Evolutionary conservation across 2,329 filamentous ascomycete genomes (phyloP).

Genomic region (Harringtonia aguacate): DNA sequence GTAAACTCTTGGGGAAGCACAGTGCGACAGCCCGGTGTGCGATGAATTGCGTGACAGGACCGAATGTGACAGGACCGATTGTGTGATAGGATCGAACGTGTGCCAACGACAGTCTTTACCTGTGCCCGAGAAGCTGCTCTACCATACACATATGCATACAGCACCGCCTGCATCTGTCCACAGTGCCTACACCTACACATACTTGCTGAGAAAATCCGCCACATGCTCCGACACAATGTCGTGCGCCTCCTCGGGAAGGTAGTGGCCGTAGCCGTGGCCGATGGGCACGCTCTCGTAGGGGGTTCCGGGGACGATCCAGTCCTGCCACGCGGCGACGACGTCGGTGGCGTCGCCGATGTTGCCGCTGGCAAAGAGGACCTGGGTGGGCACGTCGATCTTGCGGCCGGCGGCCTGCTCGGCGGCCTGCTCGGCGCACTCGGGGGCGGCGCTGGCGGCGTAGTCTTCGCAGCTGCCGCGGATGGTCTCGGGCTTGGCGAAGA

Average conservation of each 20-base stretch:
- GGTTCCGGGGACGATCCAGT: constrained; percentile 27
- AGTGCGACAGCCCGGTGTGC: no score
- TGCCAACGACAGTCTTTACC: no score
- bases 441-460: constrained; percentile 30
- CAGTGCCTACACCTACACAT: no score
- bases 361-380: constrained; percentile 31
- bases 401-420: constrained; percentile 30
- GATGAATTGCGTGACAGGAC: no score
- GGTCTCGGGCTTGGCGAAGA: constrained; percentile 29
- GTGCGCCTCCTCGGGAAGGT: constrained; percentile 14
- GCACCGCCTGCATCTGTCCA: no score
- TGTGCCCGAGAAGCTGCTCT: no score
- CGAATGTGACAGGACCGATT: no score
- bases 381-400: constrained; percentile 28
- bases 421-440: constrained; percentile 30
- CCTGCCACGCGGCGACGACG: constrained; percentile 29
- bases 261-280: constrained; percentile 14
- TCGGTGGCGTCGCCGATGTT: constrained; percentile 31
- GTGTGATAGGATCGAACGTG: no score
- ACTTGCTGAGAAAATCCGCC: constrained; percentile 1
- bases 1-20: not conserved
- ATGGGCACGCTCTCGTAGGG: constrained; percentile 9
- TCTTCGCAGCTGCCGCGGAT: constrained; percentile 33
- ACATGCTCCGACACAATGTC: constrained; percentile 12
- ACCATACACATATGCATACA: no score